Percentiles rank a stretch among this genome's conserved stretches.
Evolutionary conservation across 2,329 filamentous ascomycete genomes (phyloP).

Genomic region (Clonostachys rosea): DNA sequence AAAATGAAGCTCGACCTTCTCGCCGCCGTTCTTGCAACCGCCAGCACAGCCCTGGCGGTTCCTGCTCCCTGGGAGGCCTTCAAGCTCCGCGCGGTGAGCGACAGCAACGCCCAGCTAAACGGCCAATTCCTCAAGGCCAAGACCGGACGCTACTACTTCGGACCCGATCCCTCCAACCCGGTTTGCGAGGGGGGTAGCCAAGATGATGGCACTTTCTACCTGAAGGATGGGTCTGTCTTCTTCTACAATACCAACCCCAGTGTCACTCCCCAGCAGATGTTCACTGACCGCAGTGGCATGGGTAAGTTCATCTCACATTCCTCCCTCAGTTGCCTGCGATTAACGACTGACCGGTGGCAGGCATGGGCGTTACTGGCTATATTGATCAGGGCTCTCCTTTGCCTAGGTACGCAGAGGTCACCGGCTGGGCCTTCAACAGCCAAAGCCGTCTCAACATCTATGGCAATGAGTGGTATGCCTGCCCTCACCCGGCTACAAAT

Average conservation of each 20-base stretch:
- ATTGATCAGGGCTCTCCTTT: slow-evolving; percentile 33
- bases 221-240: slow-evolving; percentile 32
- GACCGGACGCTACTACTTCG: too few species aligned
- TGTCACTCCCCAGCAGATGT: slow-evolving; percentile 40
- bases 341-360: slow-evolving; percentile 14
- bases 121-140: too few species aligned
- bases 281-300: slow-evolving; percentile 53
- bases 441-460: slow-evolving; percentile 33
- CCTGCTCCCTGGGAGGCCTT: too few species aligned
- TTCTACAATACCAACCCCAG: slow-evolving; percentile 30
- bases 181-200: slow-evolving; percentile 32
- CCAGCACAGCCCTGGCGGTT: too few species aligned
- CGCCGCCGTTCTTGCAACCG: too few species aligned
- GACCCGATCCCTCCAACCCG: too few species aligned
- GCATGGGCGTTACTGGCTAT: slow-evolving; percentile 49
- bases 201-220: background rate
- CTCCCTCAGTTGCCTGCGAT: slow-evolving; percentile 35
- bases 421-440: slow-evolving; percentile 39
- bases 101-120: too few species aligned
- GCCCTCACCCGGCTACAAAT: slow-evolving; percentile 37
- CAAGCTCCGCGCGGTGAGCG: too few species aligned
- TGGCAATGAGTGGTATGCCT: slow-evolving; percentile 42
- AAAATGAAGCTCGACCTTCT: too few species aligned
- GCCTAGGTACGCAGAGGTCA: slow-evolving; percentile 36
- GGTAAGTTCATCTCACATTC: slow-evolving; percentile 25